Base-by-base conservation (phyloP, 164 flowering plant genomes). In the Vitis riparia region DNA sequence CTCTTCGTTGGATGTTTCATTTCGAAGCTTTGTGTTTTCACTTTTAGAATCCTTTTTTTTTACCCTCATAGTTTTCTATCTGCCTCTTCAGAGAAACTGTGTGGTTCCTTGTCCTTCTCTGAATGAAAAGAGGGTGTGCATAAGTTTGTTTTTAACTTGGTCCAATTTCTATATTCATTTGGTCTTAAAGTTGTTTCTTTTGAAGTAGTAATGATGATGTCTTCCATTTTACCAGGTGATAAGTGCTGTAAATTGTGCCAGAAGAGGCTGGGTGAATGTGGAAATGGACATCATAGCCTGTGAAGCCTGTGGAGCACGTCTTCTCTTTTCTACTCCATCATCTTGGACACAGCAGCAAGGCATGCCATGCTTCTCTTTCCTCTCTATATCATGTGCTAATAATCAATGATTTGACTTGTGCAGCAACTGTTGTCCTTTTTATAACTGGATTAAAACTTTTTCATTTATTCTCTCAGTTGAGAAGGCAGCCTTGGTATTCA, bases 221-320 rank as follows among this genome's bases (percentile, higher is more conserved):
- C 59, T 55, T 51, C 74, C 44, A 3, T 69, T 51, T 55, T 58
- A 27, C 66, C 74, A 96, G 99, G 92, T 76, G 59, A 85, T 93
- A 16, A 87, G 84, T 84, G 95, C 97, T 49, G 81, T 93, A 61
- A 93, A 89, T 76, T 96, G 98, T 88, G 98, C 98, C 19, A 80
- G 91, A 68, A 91, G 95, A 77, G 99, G 99, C 48, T 96, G 99
- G 99, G 68, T 93, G 79, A 93, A 88, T 81, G 88, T 92, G 12
- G 99, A 92, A 65, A 75, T 79, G 76, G 99, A 96, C 74, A 87
- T 74, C 55, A 88, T 96, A 74, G 87, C 90, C 14, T 96, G 98
- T 84, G 94, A 91, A 83, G 75, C 91, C 30, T 96, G 98, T 85
- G 92, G 89, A 68, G 85, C 95, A 50, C 97, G 97, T 57, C 86